A percentile compares a stretch with the other conserved stretches of the same genome.
These are phyloP conservation scores for Larix sibirica DNA, from an alignment of 83 land plant genomes.

Conservation along the genomic window DNA sequence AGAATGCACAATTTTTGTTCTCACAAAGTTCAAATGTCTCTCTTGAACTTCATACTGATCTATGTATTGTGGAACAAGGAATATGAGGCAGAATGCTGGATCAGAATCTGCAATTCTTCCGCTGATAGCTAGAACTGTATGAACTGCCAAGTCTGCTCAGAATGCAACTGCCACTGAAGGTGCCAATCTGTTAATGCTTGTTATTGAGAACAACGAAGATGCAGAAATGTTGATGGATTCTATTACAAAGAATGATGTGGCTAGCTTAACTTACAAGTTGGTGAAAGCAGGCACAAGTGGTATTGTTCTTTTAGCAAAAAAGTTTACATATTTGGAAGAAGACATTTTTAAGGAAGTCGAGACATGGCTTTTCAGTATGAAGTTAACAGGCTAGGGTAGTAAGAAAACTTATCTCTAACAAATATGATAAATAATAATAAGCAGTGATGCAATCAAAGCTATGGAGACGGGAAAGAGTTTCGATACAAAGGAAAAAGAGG, in stretches of 20 bases:
- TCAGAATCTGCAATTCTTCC: constrained; percentile 73
- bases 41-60: too few relatives aligned
- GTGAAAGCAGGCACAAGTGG: constrained; percentile 85
- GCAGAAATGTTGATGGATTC: constrained; percentile 17
- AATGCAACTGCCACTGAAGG: constrained; percentile 85
- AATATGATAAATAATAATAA: constrained; percentile 18
- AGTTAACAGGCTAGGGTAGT: neutral
- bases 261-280: constrained; percentile 25
- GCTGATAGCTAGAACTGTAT: constrained; percentile 77
- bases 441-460: constrained; percentile 5
- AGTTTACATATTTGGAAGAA: constrained; percentile 37
- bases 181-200: constrained; percentile 79
- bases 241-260: neutral
- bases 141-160: constrained; percentile 56
- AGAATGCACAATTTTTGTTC: too few relatives aligned
- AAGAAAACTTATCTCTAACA: neutral
- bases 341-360: constrained; percentile 22
- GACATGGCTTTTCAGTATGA: constrained; percentile 21
- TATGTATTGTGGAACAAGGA: constrained; percentile 30
- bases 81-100: constrained; percentile 79
- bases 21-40: too few relatives aligned
- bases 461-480: constrained; percentile 40
- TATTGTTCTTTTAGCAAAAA: constrained; percentile 50
- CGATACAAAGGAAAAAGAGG: constrained; percentile 47
- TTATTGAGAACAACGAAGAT: constrained; percentile 13